Evolutionary conservation across 2,329 filamentous ascomycete genomes (phyloP).

Genomic region (Epichloe uncinata): DNA sequence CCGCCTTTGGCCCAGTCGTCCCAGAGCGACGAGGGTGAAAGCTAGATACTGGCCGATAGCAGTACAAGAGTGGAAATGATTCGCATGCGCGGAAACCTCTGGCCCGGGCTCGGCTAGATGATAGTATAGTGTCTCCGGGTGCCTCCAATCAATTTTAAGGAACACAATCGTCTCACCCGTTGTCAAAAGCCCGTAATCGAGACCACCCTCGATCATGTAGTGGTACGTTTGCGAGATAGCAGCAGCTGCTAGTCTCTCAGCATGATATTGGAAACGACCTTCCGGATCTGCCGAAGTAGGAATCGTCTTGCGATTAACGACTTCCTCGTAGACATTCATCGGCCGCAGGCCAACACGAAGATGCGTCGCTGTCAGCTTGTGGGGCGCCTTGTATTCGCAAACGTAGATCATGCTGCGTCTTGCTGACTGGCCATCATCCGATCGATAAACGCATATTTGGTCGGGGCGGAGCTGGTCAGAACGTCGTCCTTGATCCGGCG

Average conservation of each 20-base stretch:
- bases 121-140: conserved; percentile 17
- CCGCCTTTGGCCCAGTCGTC: not conserved
- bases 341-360: conserved; percentile 27
- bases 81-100: conserved; percentile 10
- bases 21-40: conserved; percentile 17
- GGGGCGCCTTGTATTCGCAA: conserved; percentile 32
- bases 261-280: conserved; percentile 22
- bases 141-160: conserved; percentile 21
- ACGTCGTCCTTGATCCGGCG: conserved; percentile 8
- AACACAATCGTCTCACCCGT: conserved; percentile 32
- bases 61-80: conserved; percentile 11
- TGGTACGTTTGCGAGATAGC: conserved; percentile 34
- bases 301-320: conserved; percentile 13
- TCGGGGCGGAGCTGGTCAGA: conserved; percentile 17
- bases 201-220: conserved; percentile 34
- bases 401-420: conserved; percentile 16
- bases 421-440: conserved; percentile 3
- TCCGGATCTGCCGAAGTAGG: conserved; percentile 12
- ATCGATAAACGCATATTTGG: conserved; percentile 16
- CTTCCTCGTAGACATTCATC: conserved; percentile 27
- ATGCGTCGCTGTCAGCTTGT: conserved; percentile 29
- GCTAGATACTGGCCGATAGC: conserved; percentile 16
- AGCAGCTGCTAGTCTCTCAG: conserved; percentile 24
- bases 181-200: conserved; percentile 28
- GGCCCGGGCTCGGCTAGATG: conserved; percentile 17